phyloP scores from a whole-genome alignment of 805 yeast genomes.

The Ogataea trehaloabstinens region DNA sequence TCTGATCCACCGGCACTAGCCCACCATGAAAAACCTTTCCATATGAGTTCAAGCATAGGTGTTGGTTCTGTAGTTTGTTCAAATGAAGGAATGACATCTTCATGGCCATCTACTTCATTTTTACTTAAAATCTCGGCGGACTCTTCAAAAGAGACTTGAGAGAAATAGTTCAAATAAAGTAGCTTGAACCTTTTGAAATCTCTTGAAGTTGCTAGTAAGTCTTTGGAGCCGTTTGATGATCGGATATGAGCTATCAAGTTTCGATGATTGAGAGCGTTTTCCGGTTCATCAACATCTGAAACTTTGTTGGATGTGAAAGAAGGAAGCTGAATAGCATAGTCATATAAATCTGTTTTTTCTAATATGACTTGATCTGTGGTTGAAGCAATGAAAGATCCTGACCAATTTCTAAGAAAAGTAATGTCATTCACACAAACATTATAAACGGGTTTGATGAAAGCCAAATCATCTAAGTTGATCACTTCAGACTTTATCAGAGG shows the following conservation, averaged over 20 bases:
- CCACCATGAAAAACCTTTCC: constrained; percentile 83
- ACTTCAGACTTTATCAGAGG: constrained; percentile 28
- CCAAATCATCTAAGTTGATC: constrained; percentile 16
- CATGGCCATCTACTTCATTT: constrained; percentile 11
- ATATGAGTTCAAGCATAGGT: constrained; percentile 56
- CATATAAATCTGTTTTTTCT: constrained; percentile 51
- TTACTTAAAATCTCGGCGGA: constrained; percentile 4
- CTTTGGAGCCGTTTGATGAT: constrained; percentile 9
- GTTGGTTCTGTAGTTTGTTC: constrained; percentile 40
- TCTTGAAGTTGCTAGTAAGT: constrained; percentile 33
- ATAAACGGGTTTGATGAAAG: constrained; percentile 51
- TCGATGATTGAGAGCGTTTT: constrained; percentile 8
- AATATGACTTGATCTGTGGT: constrained; percentile 67
- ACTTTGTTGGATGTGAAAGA: constrained; percentile 2
- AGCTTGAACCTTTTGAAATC: constrained; percentile 37
- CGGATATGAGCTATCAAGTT: constrained; percentile 20
- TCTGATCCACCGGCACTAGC: constrained; percentile 75
- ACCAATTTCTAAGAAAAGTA: constrained; percentile 30
- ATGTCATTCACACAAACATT: constrained; percentile 62
- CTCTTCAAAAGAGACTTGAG: constrained; percentile 2
- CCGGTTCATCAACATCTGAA: background rate
- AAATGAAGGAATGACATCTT: constrained; percentile 14
- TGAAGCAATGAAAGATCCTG: constrained; percentile 50
- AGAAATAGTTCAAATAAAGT: constrained; percentile 19
- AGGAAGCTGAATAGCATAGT: constrained; percentile 36